Evolutionary conservation across 352 stramenopile species (phyloP).

Genomic region (Phytopythium sindhum): DNA sequence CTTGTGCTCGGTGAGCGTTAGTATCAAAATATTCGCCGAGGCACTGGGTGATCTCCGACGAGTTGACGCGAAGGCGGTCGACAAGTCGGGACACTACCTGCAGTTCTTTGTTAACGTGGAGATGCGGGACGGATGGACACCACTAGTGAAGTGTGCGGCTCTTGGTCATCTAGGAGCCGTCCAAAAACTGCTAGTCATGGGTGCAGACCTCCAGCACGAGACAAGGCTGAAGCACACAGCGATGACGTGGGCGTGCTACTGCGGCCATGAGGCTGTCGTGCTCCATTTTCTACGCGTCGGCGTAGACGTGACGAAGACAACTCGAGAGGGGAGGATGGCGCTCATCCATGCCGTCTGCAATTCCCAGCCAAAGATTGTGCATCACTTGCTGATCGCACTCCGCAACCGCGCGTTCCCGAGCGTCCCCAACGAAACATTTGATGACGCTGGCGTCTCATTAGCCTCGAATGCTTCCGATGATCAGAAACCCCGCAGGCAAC

Average conservation of each 20-base stretch:
- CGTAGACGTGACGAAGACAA: slow-evolving; percentile 34
- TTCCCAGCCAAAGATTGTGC: slow-evolving; percentile 43
- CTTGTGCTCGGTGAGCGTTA: slow-evolving; percentile 20
- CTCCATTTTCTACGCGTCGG: slow-evolving; percentile 43
- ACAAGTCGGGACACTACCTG: neutral
- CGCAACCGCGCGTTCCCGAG: slow-evolving; percentile 32
- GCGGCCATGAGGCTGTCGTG: slow-evolving; percentile 58
- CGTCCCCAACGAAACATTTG: slow-evolving; percentile 25
- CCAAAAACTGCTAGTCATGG: slow-evolving; percentile 41
- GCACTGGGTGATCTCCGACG: slow-evolving; percentile 21
- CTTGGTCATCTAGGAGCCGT: slow-evolving; percentile 36
- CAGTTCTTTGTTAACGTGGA: slow-evolving; percentile 53
- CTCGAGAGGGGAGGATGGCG: slow-evolving; percentile 58
- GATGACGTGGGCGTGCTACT: slow-evolving; percentile 75
- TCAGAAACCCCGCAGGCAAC: slow-evolving; percentile 3
- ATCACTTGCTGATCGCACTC: slow-evolving; percentile 45
- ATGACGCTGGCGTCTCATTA: slow-evolving; percentile 3
- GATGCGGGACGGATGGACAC: slow-evolving; percentile 63
- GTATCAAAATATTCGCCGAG: slow-evolving; percentile 14
- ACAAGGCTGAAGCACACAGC: slow-evolving; percentile 58
- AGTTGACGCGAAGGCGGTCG: slow-evolving; percentile 8
- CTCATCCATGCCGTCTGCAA: slow-evolving; percentile 69
- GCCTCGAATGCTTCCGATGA: neutral
- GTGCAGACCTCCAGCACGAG: slow-evolving; percentile 43
- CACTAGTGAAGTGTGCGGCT: slow-evolving; percentile 59